These are phyloP conservation scores for Rhizopogon sp. DNA, from an alignment of 768 basidiomycete genomes.

Conservation along the genomic window DNA sequence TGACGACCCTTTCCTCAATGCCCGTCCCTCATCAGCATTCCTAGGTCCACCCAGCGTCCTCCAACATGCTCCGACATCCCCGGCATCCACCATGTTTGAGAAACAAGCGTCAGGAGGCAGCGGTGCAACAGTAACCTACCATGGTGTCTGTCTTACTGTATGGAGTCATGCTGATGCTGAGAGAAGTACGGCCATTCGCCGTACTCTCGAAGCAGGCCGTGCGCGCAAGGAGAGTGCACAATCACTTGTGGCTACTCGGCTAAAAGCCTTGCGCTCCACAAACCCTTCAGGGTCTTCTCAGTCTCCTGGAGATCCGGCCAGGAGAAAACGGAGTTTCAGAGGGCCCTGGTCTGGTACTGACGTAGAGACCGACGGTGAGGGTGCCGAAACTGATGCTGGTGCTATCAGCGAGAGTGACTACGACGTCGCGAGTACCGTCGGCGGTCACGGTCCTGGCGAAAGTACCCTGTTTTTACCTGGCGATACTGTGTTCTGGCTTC, in stretches of 20 bases:
- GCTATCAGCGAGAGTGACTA: conserved; percentile 85
- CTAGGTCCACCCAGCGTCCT: conserved; percentile 73
- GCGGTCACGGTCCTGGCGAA: conserved; percentile 77
- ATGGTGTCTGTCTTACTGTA: conserved; percentile 90
- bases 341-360: conserved; percentile 69
- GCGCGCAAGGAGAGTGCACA: conserved; percentile 78
- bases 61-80: conserved; percentile 25
- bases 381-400: conserved; percentile 61
- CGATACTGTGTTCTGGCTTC: conserved; percentile 92
- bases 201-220: conserved; percentile 74
- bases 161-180: conserved; percentile 95
- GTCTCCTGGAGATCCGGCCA: conserved; percentile 43
- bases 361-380: conserved; percentile 73
- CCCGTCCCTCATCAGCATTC: conserved; percentile 74
- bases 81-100: conserved; percentile 25
- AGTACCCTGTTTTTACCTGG: conserved; percentile 86
- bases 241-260: conserved; percentile 60
- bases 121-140: conserved; percentile 55
- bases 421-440: conserved; percentile 71
- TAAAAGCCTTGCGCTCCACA: conserved; percentile 61
- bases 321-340: conserved; percentile 56
- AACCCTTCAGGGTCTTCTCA: conserved; percentile 37
- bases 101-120: conserved; percentile 31
- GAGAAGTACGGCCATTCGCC: conserved; percentile 77
- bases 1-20: conserved; percentile 64